phyloP scores from a whole-genome alignment of 352 stramenopile genomes.

The Pythium aquatile region DNA sequence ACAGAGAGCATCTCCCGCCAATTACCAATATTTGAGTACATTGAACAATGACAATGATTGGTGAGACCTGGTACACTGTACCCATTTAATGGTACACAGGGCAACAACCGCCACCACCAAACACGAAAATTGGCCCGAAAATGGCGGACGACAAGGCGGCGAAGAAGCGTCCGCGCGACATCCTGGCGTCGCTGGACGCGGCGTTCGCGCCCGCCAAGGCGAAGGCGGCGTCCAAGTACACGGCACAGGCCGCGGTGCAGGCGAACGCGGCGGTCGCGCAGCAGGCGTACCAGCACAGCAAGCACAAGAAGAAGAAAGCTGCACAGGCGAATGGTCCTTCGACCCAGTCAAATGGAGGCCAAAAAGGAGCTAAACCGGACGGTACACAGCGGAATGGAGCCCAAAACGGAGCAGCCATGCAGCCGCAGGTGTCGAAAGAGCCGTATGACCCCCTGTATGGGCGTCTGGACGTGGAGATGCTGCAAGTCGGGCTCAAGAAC shows the following conservation, averaged over 20 bases:
- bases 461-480: conserved; percentile 44
- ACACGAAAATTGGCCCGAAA: neutral
- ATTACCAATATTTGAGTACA: too few relatives aligned
- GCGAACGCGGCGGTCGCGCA: conserved; percentile 37
- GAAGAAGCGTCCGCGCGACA: conserved; percentile 72
- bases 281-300: conserved; percentile 70
- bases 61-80: conserved; percentile 10
- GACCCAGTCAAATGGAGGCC: neutral
- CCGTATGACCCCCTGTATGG: conserved; percentile 51
- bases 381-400: neutral
- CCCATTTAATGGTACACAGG: conserved; percentile 3
- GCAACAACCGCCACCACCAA: neutral
- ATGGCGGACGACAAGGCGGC: conserved; percentile 26
- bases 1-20: neutral
- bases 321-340: conserved; percentile 5
- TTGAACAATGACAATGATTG: neutral
- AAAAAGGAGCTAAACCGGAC: neutral
- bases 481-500: conserved; percentile 61
- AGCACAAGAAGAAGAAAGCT: conserved; percentile 47
- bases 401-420: neutral
- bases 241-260: conserved; percentile 46
- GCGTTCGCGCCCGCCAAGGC: conserved; percentile 49
- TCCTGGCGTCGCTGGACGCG: conserved; percentile 76
- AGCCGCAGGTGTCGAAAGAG: neutral
- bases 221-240: conserved; percentile 63